Evolutionary conservation across 164 flowering plant genomes (phyloP).

Genomic region (Stephania yunnanensis): DNA sequence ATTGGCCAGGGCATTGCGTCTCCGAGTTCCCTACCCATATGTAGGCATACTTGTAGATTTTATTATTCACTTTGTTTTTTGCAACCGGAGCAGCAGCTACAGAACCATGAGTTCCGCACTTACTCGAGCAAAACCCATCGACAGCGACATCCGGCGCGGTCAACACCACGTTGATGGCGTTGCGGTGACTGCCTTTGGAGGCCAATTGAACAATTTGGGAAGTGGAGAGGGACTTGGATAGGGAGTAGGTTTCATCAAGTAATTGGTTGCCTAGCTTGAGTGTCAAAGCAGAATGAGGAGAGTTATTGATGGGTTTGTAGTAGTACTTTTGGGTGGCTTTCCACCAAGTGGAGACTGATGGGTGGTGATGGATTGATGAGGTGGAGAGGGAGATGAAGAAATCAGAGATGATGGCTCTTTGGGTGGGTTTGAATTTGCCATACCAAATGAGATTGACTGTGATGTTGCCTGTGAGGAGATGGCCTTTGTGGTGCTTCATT

Average conservation of each 20-base stretch:
- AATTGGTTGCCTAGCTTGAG: conserved; percentile 18
- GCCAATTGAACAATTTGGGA: conserved; percentile 11
- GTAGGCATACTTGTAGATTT: conserved; percentile 23
- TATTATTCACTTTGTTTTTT: too few relatives aligned
- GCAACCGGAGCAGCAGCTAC: conserved; percentile 11
- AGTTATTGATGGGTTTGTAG: neutral
- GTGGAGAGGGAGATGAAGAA: conserved; percentile 47
- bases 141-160: conserved; percentile 62
- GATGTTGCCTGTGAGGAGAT: conserved; percentile 21
- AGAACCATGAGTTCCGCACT: conserved; percentile 47
- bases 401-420: conserved; percentile 52
- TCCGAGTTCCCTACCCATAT: conserved; percentile 85
- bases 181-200: too few relatives aligned
- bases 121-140: conserved; percentile 38
- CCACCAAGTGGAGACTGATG: conserved; percentile 68
- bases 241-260: conserved; percentile 41
- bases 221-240: conserved; percentile 34
- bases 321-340: conserved; percentile 49
- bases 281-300: neutral
- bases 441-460: conserved; percentile 32
- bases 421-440: conserved; percentile 24
- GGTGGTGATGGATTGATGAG: neutral
- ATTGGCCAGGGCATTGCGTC: conserved; percentile 77
- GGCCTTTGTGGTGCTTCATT: conserved; percentile 25
- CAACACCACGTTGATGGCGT: conserved; percentile 27